Evolutionary conservation across 352 stramenopile species (phyloP).

Genomic region (Pythium aristosporum): DNA sequence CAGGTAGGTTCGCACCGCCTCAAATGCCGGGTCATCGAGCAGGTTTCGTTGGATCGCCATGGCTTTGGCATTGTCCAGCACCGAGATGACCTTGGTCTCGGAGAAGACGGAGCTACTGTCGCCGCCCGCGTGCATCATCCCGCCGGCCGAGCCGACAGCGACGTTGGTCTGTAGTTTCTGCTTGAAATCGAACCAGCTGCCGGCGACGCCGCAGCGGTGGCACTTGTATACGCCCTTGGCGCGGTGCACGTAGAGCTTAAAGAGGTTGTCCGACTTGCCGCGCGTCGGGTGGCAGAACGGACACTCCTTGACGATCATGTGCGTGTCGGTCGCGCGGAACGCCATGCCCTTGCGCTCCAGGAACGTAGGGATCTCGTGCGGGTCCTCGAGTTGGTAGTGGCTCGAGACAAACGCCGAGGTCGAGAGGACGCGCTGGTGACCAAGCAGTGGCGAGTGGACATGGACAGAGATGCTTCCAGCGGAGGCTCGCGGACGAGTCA

Average conservation of each 20-base stretch:
- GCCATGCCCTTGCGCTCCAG: constrained; percentile 70
- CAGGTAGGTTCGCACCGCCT: constrained; percentile 67
- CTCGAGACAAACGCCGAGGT: constrained; percentile 68
- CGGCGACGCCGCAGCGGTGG: constrained; percentile 82
- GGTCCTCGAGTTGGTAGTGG: constrained; percentile 72
- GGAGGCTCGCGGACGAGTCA: constrained; percentile 13
- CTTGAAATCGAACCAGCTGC: constrained; percentile 91
- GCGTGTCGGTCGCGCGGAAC: constrained; percentile 67
- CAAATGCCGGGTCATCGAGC: constrained; percentile 61
- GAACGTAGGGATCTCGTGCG: constrained; percentile 64
- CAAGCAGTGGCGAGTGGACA: neutral
- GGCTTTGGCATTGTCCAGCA: constrained; percentile 80
- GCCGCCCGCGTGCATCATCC: constrained; percentile 37
- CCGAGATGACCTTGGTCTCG: constrained; percentile 70
- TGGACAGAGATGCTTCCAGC: neutral
- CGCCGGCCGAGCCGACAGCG: constrained; percentile 38
- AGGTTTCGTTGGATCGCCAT: constrained; percentile 86
- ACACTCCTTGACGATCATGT: constrained; percentile 81
- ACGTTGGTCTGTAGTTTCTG: constrained; percentile 70
- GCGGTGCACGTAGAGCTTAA: constrained; percentile 91
- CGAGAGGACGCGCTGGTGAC: neutral
- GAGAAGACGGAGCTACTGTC: neutral
- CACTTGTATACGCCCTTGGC: constrained; percentile 88
- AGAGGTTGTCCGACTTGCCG: constrained; percentile 85
- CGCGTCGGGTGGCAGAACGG: constrained; percentile 86